Evolutionary conservation across 306 rosid genomes (phyloP).

Genomic region (Ormosia emarginata): DNA sequence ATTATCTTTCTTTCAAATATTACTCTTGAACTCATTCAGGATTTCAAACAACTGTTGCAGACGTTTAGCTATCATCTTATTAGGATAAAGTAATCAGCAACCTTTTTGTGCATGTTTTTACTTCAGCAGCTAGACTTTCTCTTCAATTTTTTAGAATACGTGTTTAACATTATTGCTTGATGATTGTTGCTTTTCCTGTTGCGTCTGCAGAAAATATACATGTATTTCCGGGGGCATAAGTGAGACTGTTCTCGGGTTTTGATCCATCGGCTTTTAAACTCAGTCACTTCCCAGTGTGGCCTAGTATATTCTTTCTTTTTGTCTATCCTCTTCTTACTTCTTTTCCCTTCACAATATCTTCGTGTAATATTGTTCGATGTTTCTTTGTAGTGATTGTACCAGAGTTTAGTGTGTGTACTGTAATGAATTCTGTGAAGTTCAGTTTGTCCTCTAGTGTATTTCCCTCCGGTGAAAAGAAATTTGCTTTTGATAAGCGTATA

Average conservation of each 20-base stretch:
- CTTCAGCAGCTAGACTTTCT: not conserved
- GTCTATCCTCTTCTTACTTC: not conserved
- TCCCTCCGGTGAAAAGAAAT: not conserved
- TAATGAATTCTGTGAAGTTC: conserved; percentile 17
- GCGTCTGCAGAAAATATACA: conserved; percentile 80
- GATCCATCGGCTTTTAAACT: conserved; percentile 15
- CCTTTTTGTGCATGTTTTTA: not conserved
- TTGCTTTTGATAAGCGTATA: conserved; percentile 1
- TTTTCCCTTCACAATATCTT: not conserved
- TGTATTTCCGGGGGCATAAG: conserved; percentile 86
- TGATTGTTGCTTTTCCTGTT: conserved; percentile 9
- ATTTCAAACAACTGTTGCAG: not conserved
- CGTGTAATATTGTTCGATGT: conserved; percentile 10
- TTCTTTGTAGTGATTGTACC: conserved; percentile 16
- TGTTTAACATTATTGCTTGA: not conserved
- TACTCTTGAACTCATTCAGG: not conserved
- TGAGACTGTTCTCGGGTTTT: conserved; percentile 40
- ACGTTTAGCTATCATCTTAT: not conserved
- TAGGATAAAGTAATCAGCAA: not conserved
- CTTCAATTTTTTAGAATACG: not conserved
- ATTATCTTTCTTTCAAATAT: not conserved
- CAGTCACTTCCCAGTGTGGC: conserved; percentile 28
- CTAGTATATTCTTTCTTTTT: conserved; percentile 31
- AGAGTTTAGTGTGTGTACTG: not conserved
- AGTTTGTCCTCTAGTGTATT: not conserved